Percentiles rank a stretch among this genome's conserved stretches.
These are phyloP conservation scores for Chlorella variabilis DNA, from an alignment of 163 green algal genomes.

Conservation along the genomic window DNA sequence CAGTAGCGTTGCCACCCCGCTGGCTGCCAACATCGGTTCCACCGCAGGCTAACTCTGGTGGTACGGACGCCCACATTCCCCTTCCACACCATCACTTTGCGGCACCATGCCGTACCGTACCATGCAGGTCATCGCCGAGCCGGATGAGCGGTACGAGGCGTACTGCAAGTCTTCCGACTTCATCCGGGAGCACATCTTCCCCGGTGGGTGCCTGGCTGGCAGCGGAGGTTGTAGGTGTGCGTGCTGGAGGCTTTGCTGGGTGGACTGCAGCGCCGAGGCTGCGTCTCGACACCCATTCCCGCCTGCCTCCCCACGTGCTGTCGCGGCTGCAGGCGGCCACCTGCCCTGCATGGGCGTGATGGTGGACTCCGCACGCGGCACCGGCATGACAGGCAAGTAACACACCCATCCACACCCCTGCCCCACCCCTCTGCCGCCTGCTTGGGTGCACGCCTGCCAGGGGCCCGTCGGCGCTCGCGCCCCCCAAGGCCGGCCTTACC, in stretches of 20 bases:
- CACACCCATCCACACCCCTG: too few species aligned
- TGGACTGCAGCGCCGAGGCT: background rate
- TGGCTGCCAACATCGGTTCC: too few species aligned
- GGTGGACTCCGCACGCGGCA: constrained; percentile 75
- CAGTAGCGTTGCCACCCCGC: too few species aligned
- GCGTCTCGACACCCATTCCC: background rate
- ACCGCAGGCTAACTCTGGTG: too few species aligned
- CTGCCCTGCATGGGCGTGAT: constrained; percentile 78
- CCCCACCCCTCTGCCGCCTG: background rate
- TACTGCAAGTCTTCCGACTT: constrained; percentile 95
- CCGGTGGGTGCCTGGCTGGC: constrained; percentile 63
- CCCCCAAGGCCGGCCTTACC: too few species aligned
- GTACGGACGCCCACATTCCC: too few species aligned
- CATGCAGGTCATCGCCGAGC: constrained; percentile 78
- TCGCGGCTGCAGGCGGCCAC: constrained; percentile 46
- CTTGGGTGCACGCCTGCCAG: too few species aligned
- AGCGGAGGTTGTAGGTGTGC: background rate
- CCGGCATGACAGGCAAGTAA: constrained; percentile 48
- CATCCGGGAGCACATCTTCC: constrained; percentile 99
- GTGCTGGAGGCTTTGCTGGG: background rate
- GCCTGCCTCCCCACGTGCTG: background rate
- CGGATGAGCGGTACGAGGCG: constrained; percentile 85
- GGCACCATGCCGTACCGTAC: too few species aligned
- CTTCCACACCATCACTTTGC: background rate
- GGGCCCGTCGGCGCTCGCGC: too few species aligned